phyloP scores from a whole-genome alignment of 768 basidiomycete genomes.

The Pilatotrama ljubarskyi region DNA sequence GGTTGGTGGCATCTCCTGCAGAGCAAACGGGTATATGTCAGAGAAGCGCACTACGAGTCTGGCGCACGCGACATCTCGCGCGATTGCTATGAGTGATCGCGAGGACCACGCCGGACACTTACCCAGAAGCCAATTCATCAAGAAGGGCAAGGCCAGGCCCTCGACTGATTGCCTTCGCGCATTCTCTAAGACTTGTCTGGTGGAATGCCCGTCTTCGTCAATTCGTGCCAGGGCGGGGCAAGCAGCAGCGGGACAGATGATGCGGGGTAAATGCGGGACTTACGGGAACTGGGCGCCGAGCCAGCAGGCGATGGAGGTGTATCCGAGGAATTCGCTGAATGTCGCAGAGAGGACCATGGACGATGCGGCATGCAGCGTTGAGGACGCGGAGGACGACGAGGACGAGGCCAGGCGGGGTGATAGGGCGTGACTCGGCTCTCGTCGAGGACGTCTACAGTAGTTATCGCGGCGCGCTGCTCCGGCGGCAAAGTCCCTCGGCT shows the following conservation, averaged over 20 bases:
- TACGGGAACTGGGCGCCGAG: slow-evolving; percentile 87
- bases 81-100: slow-evolving; percentile 13
- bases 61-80: slow-evolving; percentile 21
- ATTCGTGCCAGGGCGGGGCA: not conserved
- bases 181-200: slow-evolving; percentile 85
- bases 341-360: slow-evolving; percentile 29
- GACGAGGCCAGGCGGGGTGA: not conserved
- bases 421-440: not conserved
- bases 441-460: not conserved
- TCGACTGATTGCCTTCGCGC: slow-evolving; percentile 74
- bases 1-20: slow-evolving; percentile 88
- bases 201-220: not conserved
- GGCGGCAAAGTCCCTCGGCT: not conserved
- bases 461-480: not conserved
- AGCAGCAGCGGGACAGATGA: not conserved
- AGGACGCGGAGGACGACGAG: slow-evolving; percentile 6
- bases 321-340: slow-evolving; percentile 68
- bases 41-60: not conserved
- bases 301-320: slow-evolving; percentile 76
- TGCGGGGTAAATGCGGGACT: slow-evolving; percentile 37
- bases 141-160: slow-evolving; percentile 89
- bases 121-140: slow-evolving; percentile 93
- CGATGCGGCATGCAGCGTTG: slow-evolving; percentile 18
- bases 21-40: not conserved
- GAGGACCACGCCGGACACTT: slow-evolving; percentile 27